These are phyloP conservation scores for Biscogniauxia sp. DNA, from an alignment of 2,329 filamentous ascomycete species.

Conservation along the genomic window DNA sequence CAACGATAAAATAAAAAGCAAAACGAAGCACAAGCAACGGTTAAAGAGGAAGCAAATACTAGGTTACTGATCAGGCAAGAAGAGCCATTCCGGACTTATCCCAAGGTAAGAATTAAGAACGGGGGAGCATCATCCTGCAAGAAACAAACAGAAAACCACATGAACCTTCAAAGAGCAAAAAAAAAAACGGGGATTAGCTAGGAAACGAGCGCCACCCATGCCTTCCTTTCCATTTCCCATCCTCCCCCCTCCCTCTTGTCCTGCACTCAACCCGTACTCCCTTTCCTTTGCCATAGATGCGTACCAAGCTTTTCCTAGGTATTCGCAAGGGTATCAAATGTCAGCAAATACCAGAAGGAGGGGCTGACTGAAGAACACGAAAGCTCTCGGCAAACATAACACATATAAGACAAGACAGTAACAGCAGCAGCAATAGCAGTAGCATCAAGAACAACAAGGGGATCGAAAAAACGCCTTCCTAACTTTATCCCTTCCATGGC, in stretches of 20 bases:
- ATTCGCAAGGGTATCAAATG: conserved; percentile 29
- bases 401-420: neutral
- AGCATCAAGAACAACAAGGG: neutral
- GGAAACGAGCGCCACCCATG: neutral
- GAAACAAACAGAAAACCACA: neutral
- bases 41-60: neutral
- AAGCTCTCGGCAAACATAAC: neutral
- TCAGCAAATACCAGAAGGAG: neutral
- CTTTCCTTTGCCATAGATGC: neutral
- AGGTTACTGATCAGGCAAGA: neutral
- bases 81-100: neutral
- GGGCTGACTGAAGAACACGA: neutral
- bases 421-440: neutral
- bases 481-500: neutral
- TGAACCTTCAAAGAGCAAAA: conserved; percentile 5
- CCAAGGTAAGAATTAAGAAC: neutral
- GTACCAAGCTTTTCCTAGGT: conserved; percentile 18
- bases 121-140: neutral
- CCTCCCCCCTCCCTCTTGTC: neutral
- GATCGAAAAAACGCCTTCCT: neutral
- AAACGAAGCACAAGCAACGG: neutral
- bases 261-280: neutral
- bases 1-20: neutral
- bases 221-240: neutral
- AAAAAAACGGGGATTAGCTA: neutral